phyloP scores from a whole-genome alignment of 352 stramenopile genomes.

The Phytophthora cryptogea region DNA sequence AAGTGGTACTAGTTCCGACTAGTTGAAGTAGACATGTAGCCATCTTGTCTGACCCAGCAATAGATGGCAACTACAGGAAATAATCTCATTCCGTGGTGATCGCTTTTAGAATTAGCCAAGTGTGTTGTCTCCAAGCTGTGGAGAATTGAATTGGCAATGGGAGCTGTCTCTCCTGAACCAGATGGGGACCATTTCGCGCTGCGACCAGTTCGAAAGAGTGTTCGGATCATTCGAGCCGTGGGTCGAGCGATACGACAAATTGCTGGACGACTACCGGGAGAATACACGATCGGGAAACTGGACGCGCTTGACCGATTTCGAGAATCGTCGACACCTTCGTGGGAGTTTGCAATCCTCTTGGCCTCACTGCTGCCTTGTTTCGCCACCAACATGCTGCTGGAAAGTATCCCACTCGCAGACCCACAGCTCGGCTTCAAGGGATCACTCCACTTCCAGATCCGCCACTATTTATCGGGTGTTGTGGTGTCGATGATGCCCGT shows the following conservation, averaged over 20 bases:
- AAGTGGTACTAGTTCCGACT: slow-evolving; percentile 2
- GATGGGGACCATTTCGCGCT: not conserved
- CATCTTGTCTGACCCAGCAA: not conserved
- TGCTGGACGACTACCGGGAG: slow-evolving; percentile 13
- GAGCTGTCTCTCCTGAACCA: slow-evolving; percentile 10
- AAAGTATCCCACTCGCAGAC: slow-evolving; percentile 29
- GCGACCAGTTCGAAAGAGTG: not conserved
- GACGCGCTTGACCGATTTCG: slow-evolving; percentile 27
- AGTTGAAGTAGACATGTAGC: slow-evolving; percentile 9
- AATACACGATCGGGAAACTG: slow-evolving; percentile 40
- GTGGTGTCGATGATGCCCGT: slow-evolving; percentile 3
- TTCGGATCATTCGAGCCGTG: not conserved
- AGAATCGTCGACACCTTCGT: not conserved
- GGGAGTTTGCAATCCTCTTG: slow-evolving; percentile 13
- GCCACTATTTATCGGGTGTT: slow-evolving; percentile 19
- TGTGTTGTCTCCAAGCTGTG: not conserved
- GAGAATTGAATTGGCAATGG: slow-evolving; percentile 4
- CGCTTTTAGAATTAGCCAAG: not conserved
- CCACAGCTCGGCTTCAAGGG: slow-evolving; percentile 7
- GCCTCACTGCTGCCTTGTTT: slow-evolving; percentile 27
- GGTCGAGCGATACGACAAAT: slow-evolving; percentile 2
- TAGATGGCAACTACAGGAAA: no score
- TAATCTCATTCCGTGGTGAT: no score
- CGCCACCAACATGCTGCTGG: slow-evolving; percentile 22
- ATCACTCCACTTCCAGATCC: slow-evolving; percentile 27